Evolutionary conservation across 495 filamentous ascomycete genomes (phyloP).

Genomic region (Emericellopsis terricola): DNA sequence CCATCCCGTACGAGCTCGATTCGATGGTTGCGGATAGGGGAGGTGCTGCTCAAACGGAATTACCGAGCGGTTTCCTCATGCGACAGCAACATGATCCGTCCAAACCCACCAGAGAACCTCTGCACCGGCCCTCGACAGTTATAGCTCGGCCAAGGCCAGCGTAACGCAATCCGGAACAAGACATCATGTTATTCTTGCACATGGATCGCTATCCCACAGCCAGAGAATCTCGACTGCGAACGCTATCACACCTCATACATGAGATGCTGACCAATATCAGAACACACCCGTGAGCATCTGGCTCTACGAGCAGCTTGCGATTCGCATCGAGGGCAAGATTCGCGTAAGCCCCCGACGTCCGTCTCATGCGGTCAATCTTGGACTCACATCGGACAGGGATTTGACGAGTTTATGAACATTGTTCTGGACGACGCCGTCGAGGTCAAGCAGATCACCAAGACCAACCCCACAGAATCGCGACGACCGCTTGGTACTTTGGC

Average conservation of each 20-base stretch:
- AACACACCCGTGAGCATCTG: slow-evolving; percentile 80
- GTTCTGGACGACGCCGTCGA: slow-evolving; percentile 90
- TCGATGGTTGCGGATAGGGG: background rate
- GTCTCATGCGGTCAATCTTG: background rate
- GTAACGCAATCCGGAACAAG: background rate
- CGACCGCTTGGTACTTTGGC: slow-evolving; percentile 67
- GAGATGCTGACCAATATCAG: slow-evolving; percentile 14
- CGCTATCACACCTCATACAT: background rate
- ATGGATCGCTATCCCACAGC: background rate
- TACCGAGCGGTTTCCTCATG: background rate
- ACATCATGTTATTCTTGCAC: background rate
- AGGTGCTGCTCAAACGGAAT: background rate
- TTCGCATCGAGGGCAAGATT: slow-evolving; percentile 90
- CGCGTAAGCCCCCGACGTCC: slow-evolving; percentile 36
- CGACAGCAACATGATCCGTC: no score
- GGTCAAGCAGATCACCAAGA: slow-evolving; percentile 71
- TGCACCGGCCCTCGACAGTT: background rate
- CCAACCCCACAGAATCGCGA: slow-evolving; percentile 52
- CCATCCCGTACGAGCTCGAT: background rate
- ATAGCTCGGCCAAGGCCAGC: background rate
- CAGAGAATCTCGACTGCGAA: background rate
- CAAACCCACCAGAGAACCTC: no score
- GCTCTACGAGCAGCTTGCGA: slow-evolving; percentile 88
- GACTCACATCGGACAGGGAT: slow-evolving; percentile 39
- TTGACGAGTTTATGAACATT: slow-evolving; percentile 99